Evolutionary conservation across 768 basidiomycete genomes (phyloP).

Genomic region (Suillus spraguei): DNA sequence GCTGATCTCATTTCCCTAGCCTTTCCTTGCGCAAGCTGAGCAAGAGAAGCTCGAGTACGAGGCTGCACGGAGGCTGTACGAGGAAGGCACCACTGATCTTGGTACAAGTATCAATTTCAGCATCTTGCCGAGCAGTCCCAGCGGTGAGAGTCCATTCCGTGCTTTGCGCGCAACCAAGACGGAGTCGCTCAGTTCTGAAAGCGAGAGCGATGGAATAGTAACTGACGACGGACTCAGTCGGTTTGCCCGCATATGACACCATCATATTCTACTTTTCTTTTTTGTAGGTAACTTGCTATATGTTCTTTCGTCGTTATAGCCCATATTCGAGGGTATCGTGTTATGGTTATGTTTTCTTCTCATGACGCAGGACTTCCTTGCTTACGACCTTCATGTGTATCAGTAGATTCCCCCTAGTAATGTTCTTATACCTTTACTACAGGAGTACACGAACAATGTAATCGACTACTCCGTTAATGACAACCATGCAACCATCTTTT

Average conservation of each 20-base stretch:
- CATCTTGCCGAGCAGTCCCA: slow-evolving; percentile 71
- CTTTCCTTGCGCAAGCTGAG: slow-evolving; percentile 91
- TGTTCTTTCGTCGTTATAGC: slow-evolving; percentile 33
- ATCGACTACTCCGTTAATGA: slow-evolving; percentile 38
- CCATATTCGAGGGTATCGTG: slow-evolving; percentile 40
- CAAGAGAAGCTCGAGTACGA: slow-evolving; percentile 96
- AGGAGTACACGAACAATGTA: slow-evolving; percentile 26
- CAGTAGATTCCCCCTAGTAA: slow-evolving; percentile 37
- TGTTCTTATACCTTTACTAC: slow-evolving; percentile 33
- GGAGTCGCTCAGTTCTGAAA: slow-evolving; percentile 66
- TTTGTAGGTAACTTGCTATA: slow-evolving; percentile 18
- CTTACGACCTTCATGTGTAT: slow-evolving; percentile 40
- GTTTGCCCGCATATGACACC: slow-evolving; percentile 36
- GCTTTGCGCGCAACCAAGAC: slow-evolving; percentile 51
- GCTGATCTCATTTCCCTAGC: slow-evolving; percentile 47
- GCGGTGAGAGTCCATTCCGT: slow-evolving; percentile 40
- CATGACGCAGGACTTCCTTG: slow-evolving; percentile 33
- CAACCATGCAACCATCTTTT: slow-evolving; percentile 71
- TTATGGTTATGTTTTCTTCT: slow-evolving; percentile 22
- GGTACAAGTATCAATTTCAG: slow-evolving; percentile 82
- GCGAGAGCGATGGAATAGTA: slow-evolving; percentile 65
- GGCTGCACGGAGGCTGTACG: slow-evolving; percentile 80
- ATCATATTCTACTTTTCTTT: slow-evolving; percentile 17
- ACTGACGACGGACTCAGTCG: slow-evolving; percentile 50
- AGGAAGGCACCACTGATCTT: slow-evolving; percentile 73